Evolutionary conservation across 2,329 filamentous ascomycete genomes (phyloP).

Genomic region (Neofusicoccum umdonicola): DNA sequence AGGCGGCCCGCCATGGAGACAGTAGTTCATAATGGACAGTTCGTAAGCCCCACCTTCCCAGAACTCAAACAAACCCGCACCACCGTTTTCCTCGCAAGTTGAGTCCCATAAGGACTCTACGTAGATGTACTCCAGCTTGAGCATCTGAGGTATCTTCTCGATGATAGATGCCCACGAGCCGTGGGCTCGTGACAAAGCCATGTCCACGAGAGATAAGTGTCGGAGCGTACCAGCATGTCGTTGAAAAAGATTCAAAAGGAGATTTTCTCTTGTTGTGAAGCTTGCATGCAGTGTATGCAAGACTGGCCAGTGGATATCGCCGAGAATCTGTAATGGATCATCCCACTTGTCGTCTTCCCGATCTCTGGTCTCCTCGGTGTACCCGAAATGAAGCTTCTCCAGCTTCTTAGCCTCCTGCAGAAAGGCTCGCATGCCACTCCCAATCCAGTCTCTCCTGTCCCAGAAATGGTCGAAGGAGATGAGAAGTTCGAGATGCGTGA

Average conservation of each 20-base stretch:
- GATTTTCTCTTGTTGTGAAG: slow-evolving; percentile 15
- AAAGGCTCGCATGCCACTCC: slow-evolving; percentile 17
- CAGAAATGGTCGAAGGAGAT: slow-evolving; percentile 18
- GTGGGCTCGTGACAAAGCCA: not conserved
- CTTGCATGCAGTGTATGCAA: slow-evolving; percentile 20
- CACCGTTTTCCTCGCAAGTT: not conserved
- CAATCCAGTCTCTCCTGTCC: slow-evolving; percentile 2
- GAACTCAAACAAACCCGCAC: slow-evolving; percentile 3
- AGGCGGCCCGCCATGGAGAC: slow-evolving; percentile 7
- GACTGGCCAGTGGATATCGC: slow-evolving; percentile 21
- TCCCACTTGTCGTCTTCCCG: slow-evolving; percentile 9
- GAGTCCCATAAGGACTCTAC: slow-evolving; percentile 24
- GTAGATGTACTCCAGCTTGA: slow-evolving; percentile 23
- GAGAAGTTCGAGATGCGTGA: slow-evolving; percentile 13
- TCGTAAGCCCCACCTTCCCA: slow-evolving; percentile 14
- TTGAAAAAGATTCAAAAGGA: slow-evolving; percentile 21
- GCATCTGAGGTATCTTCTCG: slow-evolving; percentile 21
- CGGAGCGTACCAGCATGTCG: slow-evolving; percentile 21
- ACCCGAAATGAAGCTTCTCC: slow-evolving; percentile 21
- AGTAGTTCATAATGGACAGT: slow-evolving; percentile 5
- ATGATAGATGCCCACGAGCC: slow-evolving; percentile 18
- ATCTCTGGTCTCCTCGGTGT: slow-evolving; percentile 17
- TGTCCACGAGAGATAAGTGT: slow-evolving; percentile 17
- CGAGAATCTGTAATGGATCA: slow-evolving; percentile 20
- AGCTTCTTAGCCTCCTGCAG: slow-evolving; percentile 14